Evolutionary conservation across 768 basidiomycete genomes (phyloP), one percentile per base, ranked within the genome.

Genomic region (Podaxis sp.): DNA sequence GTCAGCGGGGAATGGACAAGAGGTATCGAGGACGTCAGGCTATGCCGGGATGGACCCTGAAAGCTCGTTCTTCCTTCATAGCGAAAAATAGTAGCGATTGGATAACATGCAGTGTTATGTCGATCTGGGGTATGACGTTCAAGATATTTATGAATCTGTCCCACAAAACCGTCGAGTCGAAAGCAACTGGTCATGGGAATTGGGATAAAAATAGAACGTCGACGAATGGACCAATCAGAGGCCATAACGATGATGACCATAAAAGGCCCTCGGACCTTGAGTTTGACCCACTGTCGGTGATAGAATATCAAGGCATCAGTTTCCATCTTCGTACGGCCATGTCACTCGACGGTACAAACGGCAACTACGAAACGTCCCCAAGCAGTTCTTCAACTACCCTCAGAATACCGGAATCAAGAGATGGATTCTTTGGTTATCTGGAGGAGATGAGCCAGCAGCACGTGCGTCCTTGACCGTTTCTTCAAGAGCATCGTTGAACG

Each of bases 371-470:
- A 55, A 10, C 3, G 13, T 58, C 50, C 3, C 59, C 53, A 46
- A 61, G 27, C 23, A 36, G 35, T 62, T 66, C 38, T 57, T 36
- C 51, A 61, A 35, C 44, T 4, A 27, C 52, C 61, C 69, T 80
- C 27, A 67, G 73, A 28, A 79, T 81, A 40, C 80, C 81, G 0
- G 79, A 88, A 65, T 72, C 83, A 2, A 80, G 82, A 63, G 89
- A 91, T 67, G 89, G 86, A 0, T 93, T 86, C 72, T 93, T 89
- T 70, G 87, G 87, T 7, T 93, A 93, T 71, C 77, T 77, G 21
- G 90, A 93, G 65, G 92, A 93, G 74, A 89, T 88, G 67, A 86
- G 75, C 37, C 78, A 89, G 32, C 86, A 86, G 66, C 88, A 90
- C 64, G 90, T 90, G 75, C 64, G 82, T 79, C 47, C 28, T 25